Conservation (phyloP, 305 asterid species). For the Ruellia speciosa region DNA sequence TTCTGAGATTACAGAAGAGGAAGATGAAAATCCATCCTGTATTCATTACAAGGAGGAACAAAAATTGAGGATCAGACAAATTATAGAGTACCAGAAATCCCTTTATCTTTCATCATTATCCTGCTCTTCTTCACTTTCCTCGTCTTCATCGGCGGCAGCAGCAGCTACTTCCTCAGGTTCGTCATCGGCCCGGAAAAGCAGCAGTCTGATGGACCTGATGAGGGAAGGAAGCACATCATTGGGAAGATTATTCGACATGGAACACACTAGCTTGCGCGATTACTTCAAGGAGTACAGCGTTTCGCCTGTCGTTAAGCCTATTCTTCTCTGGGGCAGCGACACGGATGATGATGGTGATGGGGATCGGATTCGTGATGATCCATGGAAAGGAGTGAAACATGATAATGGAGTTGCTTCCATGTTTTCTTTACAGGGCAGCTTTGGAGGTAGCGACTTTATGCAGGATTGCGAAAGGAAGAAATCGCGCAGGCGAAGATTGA, state of each 20-base stretch:
- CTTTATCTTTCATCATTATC: constrained; percentile 20
- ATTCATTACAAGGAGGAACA: constrained; percentile 19
- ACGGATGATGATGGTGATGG: constrained; percentile 25
- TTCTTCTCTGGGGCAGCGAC: constrained; percentile 67
- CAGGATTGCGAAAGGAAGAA: neutral
- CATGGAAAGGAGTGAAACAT: constrained; percentile 37
- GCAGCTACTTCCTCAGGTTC: constrained; percentile 13
- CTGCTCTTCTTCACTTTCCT: neutral
- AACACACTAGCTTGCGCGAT: constrained; percentile 55
- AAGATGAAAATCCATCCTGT: constrained; percentile 3
- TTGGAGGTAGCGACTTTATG: too few species aligned
- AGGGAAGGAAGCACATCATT: constrained; percentile 61
- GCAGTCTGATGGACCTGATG: constrained; percentile 49
- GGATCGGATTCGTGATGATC: constrained; percentile 30
- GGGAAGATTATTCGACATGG: constrained; percentile 58
- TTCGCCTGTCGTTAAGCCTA: constrained; percentile 52
- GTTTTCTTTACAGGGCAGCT: too few species aligned
- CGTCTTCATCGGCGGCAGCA: constrained; percentile 23
- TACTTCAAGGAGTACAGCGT: constrained; percentile 56
- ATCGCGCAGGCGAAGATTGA: constrained; percentile 28
- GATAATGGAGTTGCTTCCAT: constrained; percentile 4
- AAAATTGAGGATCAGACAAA: constrained; percentile 23
- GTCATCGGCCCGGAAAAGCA: constrained; percentile 22
- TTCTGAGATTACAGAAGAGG: constrained; percentile 31
- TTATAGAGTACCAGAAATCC: constrained; percentile 33